Conservation (phyloP, 129 eudicot species). For the Flaveria linearis region DNA sequence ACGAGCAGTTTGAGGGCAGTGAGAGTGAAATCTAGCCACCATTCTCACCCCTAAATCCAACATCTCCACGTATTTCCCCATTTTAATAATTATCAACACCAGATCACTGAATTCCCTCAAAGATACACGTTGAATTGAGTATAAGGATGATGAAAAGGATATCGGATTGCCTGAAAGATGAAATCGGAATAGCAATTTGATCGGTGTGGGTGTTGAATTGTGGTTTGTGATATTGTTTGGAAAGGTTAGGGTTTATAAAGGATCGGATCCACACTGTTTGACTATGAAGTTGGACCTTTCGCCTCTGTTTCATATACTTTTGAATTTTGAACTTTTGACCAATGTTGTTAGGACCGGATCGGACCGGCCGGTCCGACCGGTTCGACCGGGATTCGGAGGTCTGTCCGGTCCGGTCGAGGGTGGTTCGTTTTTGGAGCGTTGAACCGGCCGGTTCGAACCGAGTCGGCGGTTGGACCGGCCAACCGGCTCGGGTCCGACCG, state of each 20-base stretch:
- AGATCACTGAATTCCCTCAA: too few relatives aligned
- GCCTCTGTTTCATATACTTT: not conserved
- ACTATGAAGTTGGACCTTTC: slow-evolving; percentile 23
- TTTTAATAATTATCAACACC: not conserved
- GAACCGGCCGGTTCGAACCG: too few relatives aligned
- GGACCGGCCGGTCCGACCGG: too few relatives aligned
- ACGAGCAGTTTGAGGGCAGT: slow-evolving; percentile 43
- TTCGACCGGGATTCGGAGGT: too few relatives aligned
- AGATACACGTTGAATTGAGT: too few relatives aligned
- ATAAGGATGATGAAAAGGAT: too few relatives aligned
- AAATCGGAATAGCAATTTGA: not conserved
- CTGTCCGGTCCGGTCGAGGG: too few relatives aligned
- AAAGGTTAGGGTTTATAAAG: not conserved
- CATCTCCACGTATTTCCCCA: slow-evolving; percentile 34
- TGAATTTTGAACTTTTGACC: too few relatives aligned
- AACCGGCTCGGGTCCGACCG: too few relatives aligned
- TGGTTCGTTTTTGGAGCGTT: too few relatives aligned
- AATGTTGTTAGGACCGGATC: too few relatives aligned
- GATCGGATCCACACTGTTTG: slow-evolving; percentile 1
- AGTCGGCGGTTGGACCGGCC: too few relatives aligned
- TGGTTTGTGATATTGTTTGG: slow-evolving; percentile 8
- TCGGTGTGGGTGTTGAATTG: not conserved
- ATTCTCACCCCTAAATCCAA: slow-evolving; percentile 38
- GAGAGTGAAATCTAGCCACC: slow-evolving; percentile 38
- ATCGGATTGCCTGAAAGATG: not conserved